A percentile compares a stretch with the other conserved stretches of the same genome.
phyloP scores from a whole-genome alignment of 2,329 filamentous ascomycete species.

The Fusarium albosuccineum region DNA sequence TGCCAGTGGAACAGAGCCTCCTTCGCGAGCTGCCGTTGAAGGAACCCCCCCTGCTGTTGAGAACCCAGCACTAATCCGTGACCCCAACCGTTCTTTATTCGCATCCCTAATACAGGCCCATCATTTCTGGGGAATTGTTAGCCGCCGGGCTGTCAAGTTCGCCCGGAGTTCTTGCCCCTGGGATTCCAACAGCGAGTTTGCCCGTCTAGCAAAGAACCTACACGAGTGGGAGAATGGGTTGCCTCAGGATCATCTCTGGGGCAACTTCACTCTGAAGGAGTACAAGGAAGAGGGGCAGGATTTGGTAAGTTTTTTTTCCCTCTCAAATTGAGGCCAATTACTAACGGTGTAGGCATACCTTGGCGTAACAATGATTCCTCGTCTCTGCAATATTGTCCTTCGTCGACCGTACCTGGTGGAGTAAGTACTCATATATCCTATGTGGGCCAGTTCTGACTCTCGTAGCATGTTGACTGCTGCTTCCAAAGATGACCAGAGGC shows the following conservation, averaged over 20 bases:
- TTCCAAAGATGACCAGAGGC: constrained; percentile 53
- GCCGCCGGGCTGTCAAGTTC: constrained; percentile 61
- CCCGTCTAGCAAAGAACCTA: constrained; percentile 57
- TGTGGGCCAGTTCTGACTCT: constrained; percentile 5
- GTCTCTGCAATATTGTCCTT: constrained; percentile 69
- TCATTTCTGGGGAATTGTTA: constrained; percentile 66
- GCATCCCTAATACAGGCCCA: constrained; percentile 68
- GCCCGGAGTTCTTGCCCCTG: constrained; percentile 60
- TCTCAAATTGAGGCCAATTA: neutral
- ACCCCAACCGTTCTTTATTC: constrained; percentile 64
- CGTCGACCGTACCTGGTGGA: constrained; percentile 66
- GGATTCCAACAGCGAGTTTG: constrained; percentile 63
- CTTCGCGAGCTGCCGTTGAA: constrained; percentile 65
- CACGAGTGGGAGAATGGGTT: constrained; percentile 63
- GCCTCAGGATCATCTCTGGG: constrained; percentile 63
- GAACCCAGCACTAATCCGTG: constrained; percentile 58
- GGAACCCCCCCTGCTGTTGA: constrained; percentile 64
- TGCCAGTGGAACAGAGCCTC: constrained; percentile 60
- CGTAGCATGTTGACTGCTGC: constrained; percentile 59
- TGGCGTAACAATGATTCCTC: constrained; percentile 66
- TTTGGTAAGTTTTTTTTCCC: constrained; percentile 55
- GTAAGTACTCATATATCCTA: constrained; percentile 50
- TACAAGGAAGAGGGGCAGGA: constrained; percentile 65
- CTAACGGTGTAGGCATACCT: constrained; percentile 62
- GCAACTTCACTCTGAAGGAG: constrained; percentile 55